These are phyloP conservation scores for Russula lepida DNA, from an alignment of 768 basidiomycete genomes.

Conservation along the genomic window DNA sequence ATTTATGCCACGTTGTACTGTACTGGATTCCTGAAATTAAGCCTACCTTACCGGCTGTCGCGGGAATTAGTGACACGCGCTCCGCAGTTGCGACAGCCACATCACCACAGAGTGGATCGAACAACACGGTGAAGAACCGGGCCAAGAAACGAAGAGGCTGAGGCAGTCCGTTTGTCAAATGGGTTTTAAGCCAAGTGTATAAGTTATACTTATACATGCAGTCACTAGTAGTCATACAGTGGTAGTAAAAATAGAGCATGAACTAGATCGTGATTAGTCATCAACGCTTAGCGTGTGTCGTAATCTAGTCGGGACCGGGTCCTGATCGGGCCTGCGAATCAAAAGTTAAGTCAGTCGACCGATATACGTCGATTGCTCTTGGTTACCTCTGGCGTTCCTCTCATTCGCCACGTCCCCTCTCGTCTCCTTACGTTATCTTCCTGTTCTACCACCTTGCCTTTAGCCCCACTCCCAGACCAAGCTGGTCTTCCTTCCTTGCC, in stretches of 20 bases:
- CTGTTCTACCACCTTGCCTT: slow-evolving; percentile 9
- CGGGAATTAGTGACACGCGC: slow-evolving; percentile 2
- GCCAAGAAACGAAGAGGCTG: slow-evolving; percentile 11
- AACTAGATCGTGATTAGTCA: neutral
- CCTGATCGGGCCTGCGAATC: neutral
- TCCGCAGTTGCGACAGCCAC: slow-evolving; percentile 11
- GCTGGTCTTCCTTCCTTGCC: neutral
- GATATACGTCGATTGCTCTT: slow-evolving; percentile 16
- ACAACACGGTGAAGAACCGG: slow-evolving; percentile 5
- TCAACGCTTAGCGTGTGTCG: neutral
- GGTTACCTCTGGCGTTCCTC: slow-evolving; percentile 4
- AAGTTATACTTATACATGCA: neutral
- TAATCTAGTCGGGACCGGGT: neutral
- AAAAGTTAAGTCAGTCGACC: slow-evolving; percentile 10
- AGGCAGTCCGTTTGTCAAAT: neutral
- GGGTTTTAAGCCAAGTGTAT: neutral
- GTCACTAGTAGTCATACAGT: too few species aligned
- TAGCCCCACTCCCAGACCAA: neutral
- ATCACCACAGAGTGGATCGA: neutral
- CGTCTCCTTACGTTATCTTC: slow-evolving; percentile 8
- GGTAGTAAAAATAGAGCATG: slow-evolving; percentile 1
- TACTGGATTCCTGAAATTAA: neutral
- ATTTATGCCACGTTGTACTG: neutral
- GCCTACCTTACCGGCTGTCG: slow-evolving; percentile 9
- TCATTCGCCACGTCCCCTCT: slow-evolving; percentile 10